Evolutionary conservation across 176 grass and related monocot species (phyloP), one percentile per base, ranked within the genome.

Genomic region (Ampelocalamus luodianensis): DNA sequence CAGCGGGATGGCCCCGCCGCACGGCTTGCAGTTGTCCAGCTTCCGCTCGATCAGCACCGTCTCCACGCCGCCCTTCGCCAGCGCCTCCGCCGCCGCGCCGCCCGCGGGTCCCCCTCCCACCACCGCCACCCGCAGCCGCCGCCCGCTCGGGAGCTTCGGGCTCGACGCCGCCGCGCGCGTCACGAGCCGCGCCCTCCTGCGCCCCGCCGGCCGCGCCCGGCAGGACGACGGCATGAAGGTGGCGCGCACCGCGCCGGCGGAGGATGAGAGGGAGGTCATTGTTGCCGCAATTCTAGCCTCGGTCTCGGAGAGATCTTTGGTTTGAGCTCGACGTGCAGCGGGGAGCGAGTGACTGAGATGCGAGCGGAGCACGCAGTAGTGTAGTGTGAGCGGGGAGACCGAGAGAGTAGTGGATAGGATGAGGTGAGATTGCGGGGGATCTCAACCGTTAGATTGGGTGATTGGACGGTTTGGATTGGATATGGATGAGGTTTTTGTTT

Each of bases 21-120:
- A 99, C 4, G 96, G 96, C 80, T 99, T 99, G 86, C 93, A 94
- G 91, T 99, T 99, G 93, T 99, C 96, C 58, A 99, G 71, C 88
- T 99, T 99, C 27, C 96, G 90, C 79, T 99, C 96, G 71, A 99
- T 99, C 54, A 98, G 83, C 46, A 96, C 88, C 14, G 96, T 98
- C 89, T 95, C 96, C 58, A 98, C 91, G 14, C 96, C 96, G 22
- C 96, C 96, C 88, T 98, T 98, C 2, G 96, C 96, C 4, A 98
- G 91, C 16, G 89, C 88, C 88, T 98, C 96, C 37, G 93, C 96
- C 45, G 91, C 93, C 0, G 93, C 87, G 13, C 96, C 96, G 5
- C 93, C 96, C 0, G 91, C 96, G 24, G 93, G 96, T 1, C 96
- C 96, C 0, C 96, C 96, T 0, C 96, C 91, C 22, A 98, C 91